Evolutionary conservation across 2,329 filamentous ascomycete species (phyloP).

Genomic region (Colletotrichum sp.): DNA sequence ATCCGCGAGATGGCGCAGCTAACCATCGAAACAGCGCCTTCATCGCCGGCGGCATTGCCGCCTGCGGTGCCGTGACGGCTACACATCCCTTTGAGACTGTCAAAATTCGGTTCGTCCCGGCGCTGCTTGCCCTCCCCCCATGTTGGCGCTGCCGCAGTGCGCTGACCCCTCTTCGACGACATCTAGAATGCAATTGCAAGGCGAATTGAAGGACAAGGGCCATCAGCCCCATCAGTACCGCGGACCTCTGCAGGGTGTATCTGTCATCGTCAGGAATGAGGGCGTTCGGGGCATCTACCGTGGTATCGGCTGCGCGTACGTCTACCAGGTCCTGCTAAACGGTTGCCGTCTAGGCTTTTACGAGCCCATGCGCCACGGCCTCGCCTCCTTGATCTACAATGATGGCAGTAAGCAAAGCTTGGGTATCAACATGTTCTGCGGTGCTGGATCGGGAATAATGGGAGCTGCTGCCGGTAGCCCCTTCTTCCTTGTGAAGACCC

Average conservation of each 20-base stretch:
- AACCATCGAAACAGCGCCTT: conserved; percentile 69
- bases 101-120: conserved; percentile 81
- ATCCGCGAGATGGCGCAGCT: background rate
- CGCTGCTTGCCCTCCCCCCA: background rate
- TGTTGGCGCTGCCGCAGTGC: conserved; percentile 15
- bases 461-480: conserved; percentile 93
- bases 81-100: conserved; percentile 99
- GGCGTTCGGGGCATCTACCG: conserved; percentile 85
- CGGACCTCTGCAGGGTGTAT: conserved; percentile 89
- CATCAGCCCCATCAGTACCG: conserved; percentile 88
- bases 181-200: conserved; percentile 87
- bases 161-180: background rate
- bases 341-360: conserved; percentile 97
- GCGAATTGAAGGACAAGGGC: conserved; percentile 87
- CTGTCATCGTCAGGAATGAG: conserved; percentile 90
- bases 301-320: conserved; percentile 88
- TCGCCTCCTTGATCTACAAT: conserved; percentile 74
- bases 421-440: conserved; percentile 91
- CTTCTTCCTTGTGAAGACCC: conserved; percentile 97
- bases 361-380: conserved; percentile 81
- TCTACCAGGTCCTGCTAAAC: conserved; percentile 96
- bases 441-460: conserved; percentile 86
- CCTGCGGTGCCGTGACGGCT: conserved; percentile 95
- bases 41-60: conserved; percentile 93
- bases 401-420: conserved; percentile 82